Evolutionary conservation across 495 filamentous ascomycete species (phyloP).

Genomic region (Alectoria sarmentosa): DNA sequence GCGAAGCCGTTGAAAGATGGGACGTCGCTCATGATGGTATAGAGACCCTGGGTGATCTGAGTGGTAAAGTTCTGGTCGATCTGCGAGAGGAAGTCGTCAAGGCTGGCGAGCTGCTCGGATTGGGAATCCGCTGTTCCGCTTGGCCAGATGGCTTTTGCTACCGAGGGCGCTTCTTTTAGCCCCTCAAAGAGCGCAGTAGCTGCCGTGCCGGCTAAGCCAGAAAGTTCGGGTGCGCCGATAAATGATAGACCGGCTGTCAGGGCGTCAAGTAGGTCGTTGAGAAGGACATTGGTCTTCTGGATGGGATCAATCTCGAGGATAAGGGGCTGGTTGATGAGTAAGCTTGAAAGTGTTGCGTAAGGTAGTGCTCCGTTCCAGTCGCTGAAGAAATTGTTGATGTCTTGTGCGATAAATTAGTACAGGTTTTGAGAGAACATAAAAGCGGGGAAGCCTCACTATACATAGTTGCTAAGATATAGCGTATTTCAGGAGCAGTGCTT

Average conservation of each 20-base stretch:
- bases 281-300: slow-evolving; percentile 5
- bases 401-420: background rate
- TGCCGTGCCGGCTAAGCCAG: background rate
- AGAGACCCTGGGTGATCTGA: slow-evolving; percentile 5
- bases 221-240: slow-evolving; percentile 3
- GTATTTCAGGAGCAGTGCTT: background rate
- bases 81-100: slow-evolving; percentile 2
- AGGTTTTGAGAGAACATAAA: background rate
- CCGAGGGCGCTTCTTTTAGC: slow-evolving; percentile 8
- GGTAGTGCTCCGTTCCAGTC: slow-evolving; percentile 11
- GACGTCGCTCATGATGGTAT: slow-evolving; percentile 13
- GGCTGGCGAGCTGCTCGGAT: slow-evolving; percentile 6
- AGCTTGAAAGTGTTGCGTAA: background rate
- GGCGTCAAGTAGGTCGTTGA: slow-evolving; percentile 10
- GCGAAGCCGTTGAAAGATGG: slow-evolving; percentile 12
- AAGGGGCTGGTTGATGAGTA: slow-evolving; percentile 9
- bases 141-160: slow-evolving; percentile 16
- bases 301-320: slow-evolving; percentile 9
- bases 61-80: slow-evolving; percentile 1
- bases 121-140: slow-evolving; percentile 12
- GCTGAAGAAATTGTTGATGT: slow-evolving; percentile 9
- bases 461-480: slow-evolving; percentile 5
- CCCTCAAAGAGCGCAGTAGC: background rate
- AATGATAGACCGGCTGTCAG: slow-evolving; percentile 9
- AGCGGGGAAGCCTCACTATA: background rate